Conservation (phyloP, 2,329 filamentous ascomycete species). For the Phoma sp. region DNA sequence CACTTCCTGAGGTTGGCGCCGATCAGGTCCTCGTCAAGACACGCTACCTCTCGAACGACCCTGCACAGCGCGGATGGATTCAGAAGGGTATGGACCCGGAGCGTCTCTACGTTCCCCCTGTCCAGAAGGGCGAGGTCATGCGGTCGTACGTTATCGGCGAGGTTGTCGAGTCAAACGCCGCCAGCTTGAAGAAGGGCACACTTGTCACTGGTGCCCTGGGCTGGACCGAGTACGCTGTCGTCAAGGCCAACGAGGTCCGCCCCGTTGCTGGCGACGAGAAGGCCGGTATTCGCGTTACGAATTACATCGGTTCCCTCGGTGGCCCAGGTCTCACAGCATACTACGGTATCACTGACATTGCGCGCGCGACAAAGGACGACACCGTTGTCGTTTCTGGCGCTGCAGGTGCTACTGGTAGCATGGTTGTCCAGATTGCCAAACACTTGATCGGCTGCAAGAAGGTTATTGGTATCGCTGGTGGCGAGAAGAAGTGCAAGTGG, state of each 20-base stretch:
- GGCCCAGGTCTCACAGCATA: conserved; percentile 73
- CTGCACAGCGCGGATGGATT: conserved; percentile 62
- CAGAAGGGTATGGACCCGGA: conserved; percentile 49
- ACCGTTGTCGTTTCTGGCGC: conserved; percentile 79
- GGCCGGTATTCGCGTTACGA: conserved; percentile 50
- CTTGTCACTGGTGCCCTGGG: conserved; percentile 63
- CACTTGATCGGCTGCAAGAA: conserved; percentile 56
- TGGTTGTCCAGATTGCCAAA: conserved; percentile 68
- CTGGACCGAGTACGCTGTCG: conserved; percentile 72
- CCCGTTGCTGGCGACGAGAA: conserved; percentile 40
- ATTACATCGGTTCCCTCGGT: conserved; percentile 58
- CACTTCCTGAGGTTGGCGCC: conserved; percentile 46
- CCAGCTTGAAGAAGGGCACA: conserved; percentile 62
- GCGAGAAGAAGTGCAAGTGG: conserved; percentile 61
- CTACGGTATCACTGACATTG: conserved; percentile 74
- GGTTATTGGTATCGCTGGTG: conserved; percentile 62
- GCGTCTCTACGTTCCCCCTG: conserved; percentile 57
- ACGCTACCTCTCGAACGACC: conserved; percentile 60
- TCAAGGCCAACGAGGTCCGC: conserved; percentile 45
- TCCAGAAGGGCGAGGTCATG: conserved; percentile 63
- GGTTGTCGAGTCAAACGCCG: conserved; percentile 65
- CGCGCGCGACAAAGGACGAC: conserved; percentile 69
- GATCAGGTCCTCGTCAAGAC: conserved; percentile 57
- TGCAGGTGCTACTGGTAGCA: conserved; percentile 77
- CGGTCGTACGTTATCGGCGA: conserved; percentile 67